Base-by-base conservation (phyloP, 345 rosid species). In the Rhodomyrtus tomentosa region DNA sequence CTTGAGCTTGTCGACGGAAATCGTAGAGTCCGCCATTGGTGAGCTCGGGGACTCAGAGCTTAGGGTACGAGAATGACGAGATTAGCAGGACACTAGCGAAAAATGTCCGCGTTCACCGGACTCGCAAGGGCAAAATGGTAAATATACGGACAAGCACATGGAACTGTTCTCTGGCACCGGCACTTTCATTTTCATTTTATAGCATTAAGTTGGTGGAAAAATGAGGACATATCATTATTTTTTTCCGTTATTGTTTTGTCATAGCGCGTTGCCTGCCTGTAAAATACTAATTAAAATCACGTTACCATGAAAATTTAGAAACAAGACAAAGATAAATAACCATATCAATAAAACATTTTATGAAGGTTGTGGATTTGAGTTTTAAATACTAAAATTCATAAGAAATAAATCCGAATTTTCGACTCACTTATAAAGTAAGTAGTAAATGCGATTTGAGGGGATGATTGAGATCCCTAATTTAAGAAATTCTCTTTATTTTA, bases 21-120 rank as follows among this genome's bases (percentile, higher is more conserved):
- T 83, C 54, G 50, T 21, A 38, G 52, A 22, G 84, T 82, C 51
- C 84, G 84, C 84, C 84, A 83, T 58, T 83, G 84, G 58, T 80
- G 42, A 68, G 79, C 45, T 36, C 79, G 1, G 42, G 42, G 79
- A 36, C 7, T 40, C 76, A 4, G 76, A 36, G 45, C 45, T 4
- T 68, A 36, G 79, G 79, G 79, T 1, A 20, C 9, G 45, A 36
- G 79, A 36, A 10, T 36, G 79, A 36, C 13, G 79, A 68, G 45
- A 20, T 5, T 18, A 18, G 79, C 45, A 18, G 45, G n/a, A n/a
- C n/a, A 21, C 25, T 4, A 5, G 45, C 79, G 79, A 36, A 9
- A 21, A 36, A 32, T 29, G 42, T 11, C 74, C 22, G 74, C 7
- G 22, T 7, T 62, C 1, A 32, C 24, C 45, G 42, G 76, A 0